Percentiles rank a stretch among this genome's conserved stretches.
Conservation (phyloP, 495 filamentous ascomycete genomes). For the Annulohypoxylon moriforme region DNA sequence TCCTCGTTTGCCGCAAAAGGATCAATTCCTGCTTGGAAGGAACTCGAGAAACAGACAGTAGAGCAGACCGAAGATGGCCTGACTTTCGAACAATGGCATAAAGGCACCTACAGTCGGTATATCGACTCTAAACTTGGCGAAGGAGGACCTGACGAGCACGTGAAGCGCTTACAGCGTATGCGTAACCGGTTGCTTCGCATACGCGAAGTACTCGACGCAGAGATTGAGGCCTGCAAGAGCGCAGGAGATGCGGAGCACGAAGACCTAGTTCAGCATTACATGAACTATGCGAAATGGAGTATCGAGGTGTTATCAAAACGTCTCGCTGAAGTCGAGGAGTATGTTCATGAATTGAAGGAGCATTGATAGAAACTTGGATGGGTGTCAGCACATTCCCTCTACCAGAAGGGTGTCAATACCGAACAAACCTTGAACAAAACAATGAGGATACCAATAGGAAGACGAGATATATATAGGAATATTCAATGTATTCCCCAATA, state of each 20-base stretch:
- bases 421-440: background rate
- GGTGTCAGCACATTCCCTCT: background rate
- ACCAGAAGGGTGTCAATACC: background rate
- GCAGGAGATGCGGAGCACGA: background rate
- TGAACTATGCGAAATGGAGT: conserved; percentile 6
- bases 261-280: background rate
- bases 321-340: conserved; percentile 4
- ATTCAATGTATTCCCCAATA: conserved; percentile 1
- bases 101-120: background rate
- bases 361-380: background rate
- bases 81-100: conserved; percentile 5
- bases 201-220: background rate
- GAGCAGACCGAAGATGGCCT: background rate
- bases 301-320: background rate
- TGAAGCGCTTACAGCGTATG: background rate
- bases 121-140: conserved; percentile 6
- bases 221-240: background rate
- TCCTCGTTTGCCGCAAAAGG: background rate
- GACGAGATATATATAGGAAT: background rate
- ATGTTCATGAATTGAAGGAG: background rate
- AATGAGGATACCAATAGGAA: background rate
- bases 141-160: background rate
- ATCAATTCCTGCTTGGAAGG: background rate
- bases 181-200: background rate
- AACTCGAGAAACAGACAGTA: background rate